Evolutionary conservation across 768 basidiomycete genomes (phyloP), one percentile per base, ranked within the genome.

Genomic region (Sutorius australiensis): DNA sequence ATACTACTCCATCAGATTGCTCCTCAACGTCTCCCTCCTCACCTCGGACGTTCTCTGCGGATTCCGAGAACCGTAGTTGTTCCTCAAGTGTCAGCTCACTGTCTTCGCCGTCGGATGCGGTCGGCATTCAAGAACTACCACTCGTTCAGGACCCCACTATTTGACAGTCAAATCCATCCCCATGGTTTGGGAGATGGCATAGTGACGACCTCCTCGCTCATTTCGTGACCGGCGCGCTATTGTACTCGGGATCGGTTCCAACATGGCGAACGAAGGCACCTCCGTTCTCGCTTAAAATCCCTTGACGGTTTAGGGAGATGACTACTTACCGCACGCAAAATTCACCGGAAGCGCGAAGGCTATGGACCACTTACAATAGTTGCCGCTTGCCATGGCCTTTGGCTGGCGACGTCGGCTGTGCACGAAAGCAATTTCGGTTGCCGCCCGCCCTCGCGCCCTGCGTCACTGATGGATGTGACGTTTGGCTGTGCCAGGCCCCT

Each of bases 21-120:
- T 50, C 61, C 13, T 52, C 50, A 8, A 50, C 44, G 5, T 54
- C 57, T 11, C 33, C 52, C 19, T 13, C 34, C 4, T 51, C 52
- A 0, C 57, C 58, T 8, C n/a, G 21, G 28, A 28, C 50, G 17
- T 54, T 44, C 21, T 55, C 40, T 31, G 8, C 36, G 16, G 52
- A 52, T 14, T 37, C 28, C 5, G 55, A 46, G 21, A 41, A 24
- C 12, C 24, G 32, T n/a, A 48, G 31, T 7, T 45, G 13, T 11
- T 60, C 48, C 21, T 48, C 61, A 12, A 53, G 36, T 37, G 3
- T 17, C 36, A 28, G 39, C 17, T 43, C 45, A 13, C 17, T 40
- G 12, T 39, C 61, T 10, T 50, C 47, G 3, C 50, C 48, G 17
- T 41, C 50, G 10, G 49, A 47, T n/a, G 11, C 33, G 41, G 9